A percentile compares a stretch with the other conserved stretches of the same genome.
Evolutionary conservation across 345 rosid species (phyloP).

Genomic region (Brassica nigra): DNA sequence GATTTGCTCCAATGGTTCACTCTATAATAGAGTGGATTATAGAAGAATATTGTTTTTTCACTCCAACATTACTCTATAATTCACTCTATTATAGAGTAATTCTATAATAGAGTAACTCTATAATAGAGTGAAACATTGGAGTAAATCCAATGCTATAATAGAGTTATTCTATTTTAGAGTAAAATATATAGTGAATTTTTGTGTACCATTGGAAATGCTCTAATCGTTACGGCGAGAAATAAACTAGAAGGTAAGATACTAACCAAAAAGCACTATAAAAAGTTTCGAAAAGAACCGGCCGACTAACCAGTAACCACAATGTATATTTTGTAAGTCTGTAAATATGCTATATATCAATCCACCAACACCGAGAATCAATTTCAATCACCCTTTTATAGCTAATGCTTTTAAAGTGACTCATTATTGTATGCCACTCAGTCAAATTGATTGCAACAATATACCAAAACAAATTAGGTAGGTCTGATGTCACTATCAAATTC

Average conservation of each 20-base stretch:
- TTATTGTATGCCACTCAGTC: slow-evolving; percentile 3
- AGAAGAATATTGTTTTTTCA: no score
- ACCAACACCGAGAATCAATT: slow-evolving; percentile 13
- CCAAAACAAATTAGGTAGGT: slow-evolving; percentile 1
- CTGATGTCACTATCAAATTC: slow-evolving; percentile 15
- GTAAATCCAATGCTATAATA: no score
- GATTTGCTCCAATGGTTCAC: no score
- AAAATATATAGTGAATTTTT: no score
- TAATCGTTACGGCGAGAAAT: background rate
- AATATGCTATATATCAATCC: background rate
- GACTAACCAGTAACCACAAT: background rate
- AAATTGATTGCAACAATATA: slow-evolving; percentile 8
- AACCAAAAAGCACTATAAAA: background rate
- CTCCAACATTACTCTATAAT: no score
- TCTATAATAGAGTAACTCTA: no score
- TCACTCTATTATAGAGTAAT: no score
- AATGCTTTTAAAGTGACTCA: slow-evolving; percentile 6
- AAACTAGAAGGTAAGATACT: background rate
- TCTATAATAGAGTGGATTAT: no score
- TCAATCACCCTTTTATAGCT: background rate
- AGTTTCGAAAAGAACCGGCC: slow-evolving; percentile 16
- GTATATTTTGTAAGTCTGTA: background rate
- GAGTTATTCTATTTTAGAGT: no score
- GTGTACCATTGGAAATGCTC: no score
- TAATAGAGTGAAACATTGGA: no score